Percentiles rank a stretch among this genome's conserved stretches.
phyloP scores from a whole-genome alignment of 352 stramenopile species.

The Globisporangium apiculatum region DNA sequence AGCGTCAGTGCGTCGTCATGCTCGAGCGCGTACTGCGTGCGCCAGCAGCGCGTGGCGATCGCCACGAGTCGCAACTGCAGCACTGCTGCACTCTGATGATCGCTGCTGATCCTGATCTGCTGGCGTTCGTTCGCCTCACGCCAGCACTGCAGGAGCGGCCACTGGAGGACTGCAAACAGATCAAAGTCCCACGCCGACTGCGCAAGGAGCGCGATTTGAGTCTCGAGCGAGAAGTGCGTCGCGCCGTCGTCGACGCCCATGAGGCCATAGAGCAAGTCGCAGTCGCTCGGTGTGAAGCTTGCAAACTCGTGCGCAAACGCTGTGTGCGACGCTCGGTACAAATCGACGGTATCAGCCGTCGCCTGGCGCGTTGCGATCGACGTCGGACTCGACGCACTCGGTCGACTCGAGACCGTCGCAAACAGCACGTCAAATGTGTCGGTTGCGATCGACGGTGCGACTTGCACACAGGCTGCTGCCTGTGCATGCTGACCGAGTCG shows the following conservation, averaged over 20 bases:
- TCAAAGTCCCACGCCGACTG: constrained; percentile 74
- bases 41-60: constrained; percentile 29
- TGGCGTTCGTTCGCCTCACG: constrained; percentile 5
- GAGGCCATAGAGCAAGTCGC: constrained; percentile 69
- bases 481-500: constrained; percentile 8
- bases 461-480: not conserved
- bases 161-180: constrained; percentile 59
- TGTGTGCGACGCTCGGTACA: not conserved
- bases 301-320: constrained; percentile 37
- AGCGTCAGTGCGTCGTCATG: constrained; percentile 16
- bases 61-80: constrained; percentile 18
- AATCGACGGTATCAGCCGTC: not conserved
- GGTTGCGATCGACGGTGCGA: constrained; percentile 32
- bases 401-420: not conserved
- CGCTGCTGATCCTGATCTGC: not conserved
- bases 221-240: constrained; percentile 30
- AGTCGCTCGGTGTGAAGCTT: constrained; percentile 62
- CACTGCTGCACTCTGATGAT: not conserved
- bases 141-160: constrained; percentile 38
- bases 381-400: not conserved
- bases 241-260: constrained; percentile 52
- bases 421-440: constrained; percentile 78
- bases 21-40: constrained; percentile 54
- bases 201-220: constrained; percentile 41
- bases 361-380: not conserved